Conservation (phyloP, 148 eudicot genomes). For the Suaeda aralocaspica region DNA sequence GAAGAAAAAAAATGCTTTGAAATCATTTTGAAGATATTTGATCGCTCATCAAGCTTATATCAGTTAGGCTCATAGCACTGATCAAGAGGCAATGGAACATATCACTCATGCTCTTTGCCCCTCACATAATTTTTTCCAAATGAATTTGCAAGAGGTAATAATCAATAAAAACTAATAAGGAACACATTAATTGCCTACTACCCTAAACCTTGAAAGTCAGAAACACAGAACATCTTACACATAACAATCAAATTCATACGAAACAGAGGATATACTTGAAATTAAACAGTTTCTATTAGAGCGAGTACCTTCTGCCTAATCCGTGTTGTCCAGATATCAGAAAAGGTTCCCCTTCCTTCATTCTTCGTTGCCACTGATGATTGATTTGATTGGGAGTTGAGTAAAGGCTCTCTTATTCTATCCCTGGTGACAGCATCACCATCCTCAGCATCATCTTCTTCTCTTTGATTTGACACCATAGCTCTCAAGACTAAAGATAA, state of each 20-base stretch:
- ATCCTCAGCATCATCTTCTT: constrained; percentile 45
- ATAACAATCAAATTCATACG: neutral
- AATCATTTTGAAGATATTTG: neutral
- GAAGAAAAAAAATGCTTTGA: neutral
- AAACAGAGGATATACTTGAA: no score
- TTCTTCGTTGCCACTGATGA: constrained; percentile 39
- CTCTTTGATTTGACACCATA: constrained; percentile 46
- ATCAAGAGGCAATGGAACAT: neutral
- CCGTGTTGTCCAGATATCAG: constrained; percentile 59
- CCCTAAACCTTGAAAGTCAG: neutral
- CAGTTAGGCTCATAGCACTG: neutral
- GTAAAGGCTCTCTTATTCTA: constrained; percentile 51
- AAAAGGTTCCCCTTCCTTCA: constrained; percentile 35
- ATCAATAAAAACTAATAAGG: neutral
- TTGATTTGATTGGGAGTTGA: constrained; percentile 45
- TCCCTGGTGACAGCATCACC: constrained; percentile 36
- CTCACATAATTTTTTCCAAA: neutral
- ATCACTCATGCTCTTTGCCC: neutral
- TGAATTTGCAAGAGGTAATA: neutral
- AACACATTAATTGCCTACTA: neutral
- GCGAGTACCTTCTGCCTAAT: constrained; percentile 68
- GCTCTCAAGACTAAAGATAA: constrained; percentile 57
- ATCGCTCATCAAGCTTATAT: neutral
- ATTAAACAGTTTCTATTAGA: neutral
- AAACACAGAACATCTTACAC: neutral